Conservation (phyloP, 805 yeast species). For the Candida pini region DNA sequence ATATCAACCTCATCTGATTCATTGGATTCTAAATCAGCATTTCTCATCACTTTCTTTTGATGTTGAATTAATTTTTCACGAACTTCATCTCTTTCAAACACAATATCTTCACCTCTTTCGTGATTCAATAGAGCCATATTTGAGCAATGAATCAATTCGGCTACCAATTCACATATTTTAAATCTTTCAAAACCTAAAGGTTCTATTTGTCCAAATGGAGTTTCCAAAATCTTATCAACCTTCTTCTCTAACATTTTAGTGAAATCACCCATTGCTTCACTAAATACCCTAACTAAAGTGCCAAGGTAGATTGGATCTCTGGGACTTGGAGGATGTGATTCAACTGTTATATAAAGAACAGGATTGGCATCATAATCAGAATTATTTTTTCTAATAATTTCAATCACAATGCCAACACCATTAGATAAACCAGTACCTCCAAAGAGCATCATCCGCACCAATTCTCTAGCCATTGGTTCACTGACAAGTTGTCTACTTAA, state of each 20-base stretch:
- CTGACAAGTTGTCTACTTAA: constrained; percentile 87
- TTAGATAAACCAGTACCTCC: constrained; percentile 88
- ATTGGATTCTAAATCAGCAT: constrained; percentile 23
- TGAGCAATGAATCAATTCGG: constrained; percentile 94
- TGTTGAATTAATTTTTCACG: constrained; percentile 45
- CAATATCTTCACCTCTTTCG: constrained; percentile 62
- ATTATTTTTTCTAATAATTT: constrained; percentile 89
- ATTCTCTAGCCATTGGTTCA: constrained; percentile 54
- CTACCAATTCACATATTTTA: constrained; percentile 85
- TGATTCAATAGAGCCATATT: constrained; percentile 90
- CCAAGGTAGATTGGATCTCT: constrained; percentile 94
- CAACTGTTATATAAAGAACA: constrained; percentile 73
- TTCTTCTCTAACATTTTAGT: constrained; percentile 48
- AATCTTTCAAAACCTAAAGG: constrained; percentile 90
- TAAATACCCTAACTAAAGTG: constrained; percentile 70
- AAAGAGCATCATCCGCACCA: constrained; percentile 71
- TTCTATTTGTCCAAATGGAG: constrained; percentile 62
- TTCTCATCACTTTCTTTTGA: constrained; percentile 21
- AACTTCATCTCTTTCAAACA: constrained; percentile 61
- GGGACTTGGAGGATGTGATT: constrained; percentile 87
- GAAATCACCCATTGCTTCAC: constrained; percentile 67
- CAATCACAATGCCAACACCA: constrained; percentile 93
- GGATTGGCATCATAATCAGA: constrained; percentile 92
- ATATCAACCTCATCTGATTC: constrained; percentile 29
- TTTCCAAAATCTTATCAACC: constrained; percentile 38